A percentile compares a stretch with the other conserved stretches of the same genome.
Evolutionary conservation across 2,329 filamentous ascomycete genomes (phyloP).

Genomic region (Ophiocordyceps camponoti-saundersi): DNA sequence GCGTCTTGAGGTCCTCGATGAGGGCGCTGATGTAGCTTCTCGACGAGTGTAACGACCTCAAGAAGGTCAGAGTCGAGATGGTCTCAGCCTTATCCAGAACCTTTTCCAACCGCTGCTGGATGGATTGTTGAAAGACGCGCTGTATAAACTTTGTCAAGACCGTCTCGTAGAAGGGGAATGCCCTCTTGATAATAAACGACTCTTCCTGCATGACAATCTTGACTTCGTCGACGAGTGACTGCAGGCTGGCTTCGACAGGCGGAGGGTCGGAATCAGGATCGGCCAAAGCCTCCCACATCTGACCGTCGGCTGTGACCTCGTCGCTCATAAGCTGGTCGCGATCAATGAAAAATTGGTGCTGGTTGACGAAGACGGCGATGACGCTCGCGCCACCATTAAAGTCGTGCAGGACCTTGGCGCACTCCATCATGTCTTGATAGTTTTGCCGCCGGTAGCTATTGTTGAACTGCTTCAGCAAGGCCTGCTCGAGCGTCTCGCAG

Average conservation of each 20-base stretch:
- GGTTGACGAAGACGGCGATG: conserved; percentile 91
- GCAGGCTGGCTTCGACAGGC: conserved; percentile 78
- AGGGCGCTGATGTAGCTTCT: conserved; percentile 74
- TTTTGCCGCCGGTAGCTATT: conserved; percentile 91
- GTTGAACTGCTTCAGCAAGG: conserved; percentile 90
- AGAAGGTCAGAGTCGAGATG: conserved; percentile 79
- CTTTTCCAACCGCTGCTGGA: conserved; percentile 90
- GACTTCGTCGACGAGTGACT: conserved; percentile 86
- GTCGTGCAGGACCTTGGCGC: conserved; percentile 80
- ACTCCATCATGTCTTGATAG: conserved; percentile 96
- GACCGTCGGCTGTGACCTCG: conserved; percentile 57
- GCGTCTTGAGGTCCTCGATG: conserved; percentile 83
- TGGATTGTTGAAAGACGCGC: conserved; percentile 91
- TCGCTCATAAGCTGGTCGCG: conserved; percentile 80
- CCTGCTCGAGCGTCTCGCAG: conserved; percentile 86
- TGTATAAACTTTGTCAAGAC: conserved; percentile 88
- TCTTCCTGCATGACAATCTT: conserved; percentile 93
- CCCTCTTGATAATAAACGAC: conserved; percentile 88
- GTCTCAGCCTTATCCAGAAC: conserved; percentile 88
- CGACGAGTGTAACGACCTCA: conserved; percentile 80
- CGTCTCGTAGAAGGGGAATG: conserved; percentile 91
- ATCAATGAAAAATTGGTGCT: conserved; percentile 98
- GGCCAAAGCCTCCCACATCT: conserved; percentile 80
- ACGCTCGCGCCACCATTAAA: conserved; percentile 94
- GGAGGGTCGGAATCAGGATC: conserved; percentile 89